Conservation (phyloP, 257 asterid genomes). For the Lantana camara region DNA sequence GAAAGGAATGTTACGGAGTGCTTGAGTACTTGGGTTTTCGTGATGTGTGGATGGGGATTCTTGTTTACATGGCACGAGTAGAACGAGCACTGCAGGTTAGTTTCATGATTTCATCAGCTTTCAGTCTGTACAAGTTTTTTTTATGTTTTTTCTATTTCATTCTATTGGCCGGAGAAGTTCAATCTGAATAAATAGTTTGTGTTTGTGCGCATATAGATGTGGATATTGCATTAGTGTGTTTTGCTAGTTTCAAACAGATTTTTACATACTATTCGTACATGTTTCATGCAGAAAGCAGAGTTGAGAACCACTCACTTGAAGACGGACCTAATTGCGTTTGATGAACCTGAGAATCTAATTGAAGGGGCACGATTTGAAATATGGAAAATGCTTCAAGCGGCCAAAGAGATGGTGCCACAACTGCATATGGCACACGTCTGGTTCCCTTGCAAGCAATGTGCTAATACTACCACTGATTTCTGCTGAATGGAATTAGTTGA, state of each 20-base stretch:
- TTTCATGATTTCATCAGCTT: not conserved
- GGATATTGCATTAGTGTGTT: not conserved
- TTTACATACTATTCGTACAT: no score
- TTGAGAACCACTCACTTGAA: conserved; percentile 23
- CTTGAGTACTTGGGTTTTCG: conserved; percentile 1
- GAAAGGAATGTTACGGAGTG: not conserved
- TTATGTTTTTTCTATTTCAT: no score
- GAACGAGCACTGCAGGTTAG: not conserved
- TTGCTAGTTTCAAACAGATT: not conserved
- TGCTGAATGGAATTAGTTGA: conserved; percentile 6
- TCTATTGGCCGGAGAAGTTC: no score
- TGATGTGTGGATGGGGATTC: not conserved
- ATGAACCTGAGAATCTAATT: no score
- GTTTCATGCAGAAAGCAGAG: conserved; percentile 13
- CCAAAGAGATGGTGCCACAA: conserved; percentile 2
- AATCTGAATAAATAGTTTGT: no score
- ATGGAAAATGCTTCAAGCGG: not conserved
- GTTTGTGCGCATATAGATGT: not conserved
- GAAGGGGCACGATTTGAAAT: conserved; percentile 12
- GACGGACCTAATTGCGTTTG: no score
- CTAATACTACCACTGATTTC: not conserved
- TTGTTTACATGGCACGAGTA: no score
- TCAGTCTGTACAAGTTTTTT: not conserved
- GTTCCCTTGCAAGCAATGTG: conserved; percentile 22
- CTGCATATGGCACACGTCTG: conserved; percentile 19